phyloP scores from a whole-genome alignment of 176 grass and related monocot genomes.

The Chrysopogon serrulatus region DNA sequence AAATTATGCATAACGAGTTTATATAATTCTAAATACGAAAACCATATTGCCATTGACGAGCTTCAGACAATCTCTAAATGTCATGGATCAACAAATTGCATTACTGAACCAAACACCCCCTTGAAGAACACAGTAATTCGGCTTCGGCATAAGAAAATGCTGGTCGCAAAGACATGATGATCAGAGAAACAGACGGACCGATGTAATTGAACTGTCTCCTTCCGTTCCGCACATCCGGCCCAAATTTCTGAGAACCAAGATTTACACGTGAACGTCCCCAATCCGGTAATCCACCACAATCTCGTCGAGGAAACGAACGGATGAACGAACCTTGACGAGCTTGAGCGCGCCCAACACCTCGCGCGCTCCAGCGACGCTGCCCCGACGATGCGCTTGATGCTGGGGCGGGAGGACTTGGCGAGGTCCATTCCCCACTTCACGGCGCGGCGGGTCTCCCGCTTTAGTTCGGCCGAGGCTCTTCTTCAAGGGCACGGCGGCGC shows the following conservation, averaged over 20 bases:
- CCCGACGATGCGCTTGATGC: slow-evolving; percentile 80
- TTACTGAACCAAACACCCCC: neutral
- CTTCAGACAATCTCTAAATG: no score
- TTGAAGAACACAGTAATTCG: neutral
- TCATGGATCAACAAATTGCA: no score
- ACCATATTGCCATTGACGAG: no score
- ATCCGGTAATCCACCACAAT: neutral
- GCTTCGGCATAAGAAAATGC: neutral
- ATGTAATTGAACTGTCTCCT: slow-evolving; percentile 96
- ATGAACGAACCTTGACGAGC: slow-evolving; percentile 58
- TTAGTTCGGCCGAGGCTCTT: slow-evolving; percentile 79
- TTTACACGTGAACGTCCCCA: neutral
- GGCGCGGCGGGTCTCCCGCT: slow-evolving; percentile 70
- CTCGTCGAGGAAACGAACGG: neutral
- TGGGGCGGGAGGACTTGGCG: slow-evolving; percentile 58
- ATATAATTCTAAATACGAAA: no score
- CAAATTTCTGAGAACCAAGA: slow-evolving; percentile 54
- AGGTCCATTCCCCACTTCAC: slow-evolving; percentile 86
- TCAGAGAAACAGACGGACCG: slow-evolving; percentile 30
- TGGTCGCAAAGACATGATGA: neutral
- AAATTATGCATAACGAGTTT: neutral
- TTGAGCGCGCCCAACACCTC: slow-evolving; percentile 80
- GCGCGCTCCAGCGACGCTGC: slow-evolving; percentile 55
- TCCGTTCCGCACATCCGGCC: slow-evolving; percentile 75
- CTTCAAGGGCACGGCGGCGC: slow-evolving; percentile 1